Evolutionary conservation across 2,329 filamentous ascomycete species (phyloP).

Genomic region (Alternaria gaisen): DNA sequence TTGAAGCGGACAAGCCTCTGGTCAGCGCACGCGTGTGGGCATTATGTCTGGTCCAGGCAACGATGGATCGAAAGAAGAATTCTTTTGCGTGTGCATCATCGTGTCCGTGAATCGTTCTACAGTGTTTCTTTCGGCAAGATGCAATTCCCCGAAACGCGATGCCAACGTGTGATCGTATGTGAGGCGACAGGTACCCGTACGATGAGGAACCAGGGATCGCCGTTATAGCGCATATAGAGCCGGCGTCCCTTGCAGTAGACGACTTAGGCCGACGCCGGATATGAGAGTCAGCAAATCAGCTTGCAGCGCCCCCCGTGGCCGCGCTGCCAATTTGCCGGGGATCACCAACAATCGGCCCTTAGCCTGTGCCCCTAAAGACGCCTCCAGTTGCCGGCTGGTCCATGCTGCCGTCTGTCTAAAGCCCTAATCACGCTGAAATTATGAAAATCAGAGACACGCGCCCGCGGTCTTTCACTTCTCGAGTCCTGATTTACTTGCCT

Average conservation of each 20-base stretch:
- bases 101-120: not conserved
- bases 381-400: constrained; percentile 21
- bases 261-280: constrained; percentile 13
- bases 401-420: constrained; percentile 30
- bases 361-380: constrained; percentile 28
- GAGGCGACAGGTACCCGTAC: constrained; percentile 14
- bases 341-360: constrained; percentile 18
- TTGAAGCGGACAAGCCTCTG: not conserved
- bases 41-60: not conserved
- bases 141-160: constrained; percentile 1
- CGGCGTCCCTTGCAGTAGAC: constrained; percentile 25
- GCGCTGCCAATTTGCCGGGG: constrained; percentile 22
- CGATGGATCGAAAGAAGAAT: not conserved
- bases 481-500: constrained; percentile 24
- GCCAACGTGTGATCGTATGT: not conserved
- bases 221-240: constrained; percentile 10
- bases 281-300: constrained; percentile 17
- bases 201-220: constrained; percentile 16
- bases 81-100: not conserved
- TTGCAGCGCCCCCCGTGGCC: constrained; percentile 2
- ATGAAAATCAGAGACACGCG: constrained; percentile 26
- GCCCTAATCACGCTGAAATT: constrained; percentile 31
- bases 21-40: not conserved
- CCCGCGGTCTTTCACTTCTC: constrained; percentile 26
- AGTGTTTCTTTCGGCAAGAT: constrained; percentile 5